Evolutionary conservation across 2,329 filamentous ascomycete genomes (phyloP).

Genomic region (Hyphodiscus sp.): DNA sequence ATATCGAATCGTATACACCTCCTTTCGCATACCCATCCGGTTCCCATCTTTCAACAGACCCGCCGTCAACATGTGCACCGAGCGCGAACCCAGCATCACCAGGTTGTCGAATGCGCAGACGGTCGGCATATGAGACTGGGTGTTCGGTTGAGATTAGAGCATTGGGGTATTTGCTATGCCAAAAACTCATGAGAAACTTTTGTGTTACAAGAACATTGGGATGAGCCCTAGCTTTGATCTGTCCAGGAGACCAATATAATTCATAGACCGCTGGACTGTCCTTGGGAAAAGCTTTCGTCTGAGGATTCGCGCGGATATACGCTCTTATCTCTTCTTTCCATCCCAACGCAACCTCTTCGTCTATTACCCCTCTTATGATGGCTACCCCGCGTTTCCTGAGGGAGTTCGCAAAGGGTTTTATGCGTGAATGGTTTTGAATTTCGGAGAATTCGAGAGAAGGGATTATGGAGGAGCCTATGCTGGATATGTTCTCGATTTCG

Average conservation of each 20-base stretch:
- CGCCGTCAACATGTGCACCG: slow-evolving; percentile 68
- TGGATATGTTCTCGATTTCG: slow-evolving; percentile 43
- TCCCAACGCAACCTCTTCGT: slow-evolving; percentile 52
- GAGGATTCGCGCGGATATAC: slow-evolving; percentile 59
- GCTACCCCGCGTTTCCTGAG: slow-evolving; percentile 12
- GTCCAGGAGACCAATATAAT: slow-evolving; percentile 66
- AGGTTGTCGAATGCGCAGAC: slow-evolving; percentile 58
- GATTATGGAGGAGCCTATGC: slow-evolving; percentile 40
- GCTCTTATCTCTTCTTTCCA: slow-evolving; percentile 60
- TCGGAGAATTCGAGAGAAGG: slow-evolving; percentile 44
- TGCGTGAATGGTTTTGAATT: slow-evolving; percentile 22
- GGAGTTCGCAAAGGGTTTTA: neutral
- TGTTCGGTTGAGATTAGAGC: slow-evolving; percentile 44
- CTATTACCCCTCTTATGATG: slow-evolving; percentile 62
- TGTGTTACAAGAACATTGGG: slow-evolving; percentile 57
- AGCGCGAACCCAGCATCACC: slow-evolving; percentile 66
- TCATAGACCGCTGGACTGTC: slow-evolving; percentile 66
- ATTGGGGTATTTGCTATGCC: slow-evolving; percentile 40
- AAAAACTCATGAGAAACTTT: slow-evolving; percentile 52
- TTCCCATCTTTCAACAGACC: slow-evolving; percentile 72
- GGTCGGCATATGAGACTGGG: slow-evolving; percentile 62
- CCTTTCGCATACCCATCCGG: slow-evolving; percentile 58
- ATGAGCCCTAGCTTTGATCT: slow-evolving; percentile 62
- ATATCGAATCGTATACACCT: slow-evolving; percentile 66
- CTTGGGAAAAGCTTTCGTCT: slow-evolving; percentile 58